Evolutionary conservation across 768 basidiomycete genomes (phyloP).

Genomic region (Hemileccinum impolitum): DNA sequence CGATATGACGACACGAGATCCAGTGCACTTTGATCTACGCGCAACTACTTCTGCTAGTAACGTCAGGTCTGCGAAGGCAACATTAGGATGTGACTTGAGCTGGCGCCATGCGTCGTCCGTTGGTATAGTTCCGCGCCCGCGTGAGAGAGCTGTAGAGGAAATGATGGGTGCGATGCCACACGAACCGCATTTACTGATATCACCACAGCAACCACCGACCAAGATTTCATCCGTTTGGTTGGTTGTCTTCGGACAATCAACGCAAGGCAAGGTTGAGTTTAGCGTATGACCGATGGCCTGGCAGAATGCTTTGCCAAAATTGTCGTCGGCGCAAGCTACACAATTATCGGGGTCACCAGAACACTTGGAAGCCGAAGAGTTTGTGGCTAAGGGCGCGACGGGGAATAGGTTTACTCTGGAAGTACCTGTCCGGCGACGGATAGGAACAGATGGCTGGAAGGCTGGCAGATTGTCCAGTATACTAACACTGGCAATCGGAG

Average conservation of each 20-base stretch:
- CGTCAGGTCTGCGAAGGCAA: conserved; percentile 77
- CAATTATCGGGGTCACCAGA: conserved; percentile 89
- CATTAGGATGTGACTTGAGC: conserved; percentile 85
- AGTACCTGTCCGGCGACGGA: conserved; percentile 53
- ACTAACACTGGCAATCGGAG: conserved; percentile 40
- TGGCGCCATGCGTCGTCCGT: conserved; percentile 83
- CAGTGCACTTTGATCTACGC: conserved; percentile 73
- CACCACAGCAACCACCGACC: conserved; percentile 37
- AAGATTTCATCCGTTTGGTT: conserved; percentile 26
- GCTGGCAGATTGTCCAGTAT: conserved; percentile 75
- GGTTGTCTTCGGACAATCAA: conserved; percentile 48
- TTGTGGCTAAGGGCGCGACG: conserved; percentile 35
- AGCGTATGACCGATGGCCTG: conserved; percentile 65
- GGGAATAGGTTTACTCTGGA: conserved; percentile 52
- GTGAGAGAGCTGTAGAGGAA: conserved; percentile 18
- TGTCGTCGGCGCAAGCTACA: conserved; percentile 78
- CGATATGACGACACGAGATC: conserved; percentile 62
- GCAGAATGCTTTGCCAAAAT: conserved; percentile 87
- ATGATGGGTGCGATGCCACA: conserved; percentile 33
- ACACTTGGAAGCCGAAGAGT: conserved; percentile 44
- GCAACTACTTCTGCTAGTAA: conserved; percentile 89
- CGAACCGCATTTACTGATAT: conserved; percentile 27
- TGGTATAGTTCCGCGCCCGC: conserved; percentile 55
- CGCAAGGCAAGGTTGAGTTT: conserved; percentile 49
- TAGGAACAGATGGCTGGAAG: conserved; percentile 79